Evolutionary conservation across 208 protist species (phyloP).

Genomic region (Kentomonas sorsogonicus): DNA sequence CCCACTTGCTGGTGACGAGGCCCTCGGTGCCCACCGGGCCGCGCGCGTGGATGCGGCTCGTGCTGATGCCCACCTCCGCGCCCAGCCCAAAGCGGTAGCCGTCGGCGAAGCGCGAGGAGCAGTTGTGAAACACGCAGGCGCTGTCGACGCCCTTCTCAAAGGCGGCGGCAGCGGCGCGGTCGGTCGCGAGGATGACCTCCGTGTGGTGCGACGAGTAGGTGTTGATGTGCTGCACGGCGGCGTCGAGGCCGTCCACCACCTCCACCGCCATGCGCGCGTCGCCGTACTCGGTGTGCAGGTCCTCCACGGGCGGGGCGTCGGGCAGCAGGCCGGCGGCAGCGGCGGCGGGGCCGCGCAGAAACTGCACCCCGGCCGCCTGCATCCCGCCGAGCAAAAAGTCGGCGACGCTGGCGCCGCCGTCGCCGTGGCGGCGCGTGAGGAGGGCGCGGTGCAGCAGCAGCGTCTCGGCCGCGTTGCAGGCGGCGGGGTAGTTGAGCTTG

Average conservation of each 20-base stretch:
- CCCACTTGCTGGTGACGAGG: conserved; percentile 72
- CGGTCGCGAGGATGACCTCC: conserved; percentile 80
- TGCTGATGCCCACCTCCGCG: conserved; percentile 92
- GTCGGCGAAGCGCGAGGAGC: conserved; percentile 89
- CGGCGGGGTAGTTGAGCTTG: conserved; percentile 93
- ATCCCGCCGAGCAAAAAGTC: conserved; percentile 34
- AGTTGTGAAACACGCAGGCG: conserved; percentile 92
- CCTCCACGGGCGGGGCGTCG: conserved; percentile 15
- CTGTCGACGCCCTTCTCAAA: conserved; percentile 71
- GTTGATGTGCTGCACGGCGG: conserved; percentile 87
- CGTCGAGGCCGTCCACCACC: conserved; percentile 36
- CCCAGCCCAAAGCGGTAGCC: conserved; percentile 89
- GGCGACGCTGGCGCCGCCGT: conserved; percentile 20
- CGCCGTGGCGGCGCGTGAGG: conserved; percentile 9
- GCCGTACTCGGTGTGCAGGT: conserved; percentile 60
- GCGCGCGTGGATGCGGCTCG: conserved; percentile 84
- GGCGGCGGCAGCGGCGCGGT: conserved; percentile 29
- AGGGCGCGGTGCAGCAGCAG: conserved; percentile 76
- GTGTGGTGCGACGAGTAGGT: conserved; percentile 83
- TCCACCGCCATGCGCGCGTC: conserved; percentile 44
- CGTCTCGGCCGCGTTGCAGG: conserved; percentile 93
- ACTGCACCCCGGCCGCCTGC: conserved; percentile 37
- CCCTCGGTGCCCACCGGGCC: conserved; percentile 92
- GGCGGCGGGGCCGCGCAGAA: conserved; percentile 40
- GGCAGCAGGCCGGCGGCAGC: conserved; percentile 14